A percentile compares a stretch with the other conserved stretches of the same genome.
Evolutionary conservation across 1,139 yeast genomes (phyloP).

Genomic region (Yamadazyma buinensis): DNA sequence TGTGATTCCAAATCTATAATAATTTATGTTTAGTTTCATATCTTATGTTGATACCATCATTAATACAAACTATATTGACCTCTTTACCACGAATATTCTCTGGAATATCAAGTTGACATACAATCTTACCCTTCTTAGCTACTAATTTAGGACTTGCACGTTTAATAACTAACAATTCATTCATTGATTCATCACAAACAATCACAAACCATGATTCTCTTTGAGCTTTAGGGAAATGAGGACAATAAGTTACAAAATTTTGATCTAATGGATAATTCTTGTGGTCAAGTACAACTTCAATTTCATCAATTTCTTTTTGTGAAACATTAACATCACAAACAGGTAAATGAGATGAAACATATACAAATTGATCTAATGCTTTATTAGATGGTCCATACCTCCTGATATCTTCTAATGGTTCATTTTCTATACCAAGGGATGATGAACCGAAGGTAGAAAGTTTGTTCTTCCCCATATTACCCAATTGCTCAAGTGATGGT

Average conservation of each 20-base stretch:
- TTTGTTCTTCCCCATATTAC: slow-evolving; percentile 20
- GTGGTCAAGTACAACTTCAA: slow-evolving; percentile 51
- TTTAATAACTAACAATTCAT: slow-evolving; percentile 57
- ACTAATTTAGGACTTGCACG: slow-evolving; percentile 59
- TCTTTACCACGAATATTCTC: slow-evolving; percentile 43
- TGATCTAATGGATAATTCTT: slow-evolving; percentile 49
- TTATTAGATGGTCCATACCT: slow-evolving; percentile 20
- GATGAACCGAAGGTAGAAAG: slow-evolving; percentile 30
- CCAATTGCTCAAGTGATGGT: slow-evolving; percentile 11
- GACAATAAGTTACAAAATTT: slow-evolving; percentile 68
- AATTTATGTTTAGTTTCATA: slow-evolving; percentile 21
- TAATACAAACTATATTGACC: slow-evolving; percentile 48
- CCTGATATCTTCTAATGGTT: slow-evolving; percentile 14
- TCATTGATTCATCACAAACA: slow-evolving; percentile 39
- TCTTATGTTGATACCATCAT: slow-evolving; percentile 61
- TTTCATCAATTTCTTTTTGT: slow-evolving; percentile 28
- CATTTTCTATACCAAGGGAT: slow-evolving; percentile 27
- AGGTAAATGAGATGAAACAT: slow-evolving; percentile 48
- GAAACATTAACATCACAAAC: slow-evolving; percentile 32
- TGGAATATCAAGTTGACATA: slow-evolving; percentile 47
- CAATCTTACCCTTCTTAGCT: slow-evolving; percentile 41
- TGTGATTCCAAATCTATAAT: neutral
- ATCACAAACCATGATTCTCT: slow-evolving; percentile 92
- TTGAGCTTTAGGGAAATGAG: slow-evolving; percentile 85
- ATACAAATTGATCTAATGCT: slow-evolving; percentile 32